These are phyloP conservation scores for Ceratocystis lukuohia DNA, from an alignment of 2,329 filamentous ascomycete genomes.

Conservation along the genomic window DNA sequence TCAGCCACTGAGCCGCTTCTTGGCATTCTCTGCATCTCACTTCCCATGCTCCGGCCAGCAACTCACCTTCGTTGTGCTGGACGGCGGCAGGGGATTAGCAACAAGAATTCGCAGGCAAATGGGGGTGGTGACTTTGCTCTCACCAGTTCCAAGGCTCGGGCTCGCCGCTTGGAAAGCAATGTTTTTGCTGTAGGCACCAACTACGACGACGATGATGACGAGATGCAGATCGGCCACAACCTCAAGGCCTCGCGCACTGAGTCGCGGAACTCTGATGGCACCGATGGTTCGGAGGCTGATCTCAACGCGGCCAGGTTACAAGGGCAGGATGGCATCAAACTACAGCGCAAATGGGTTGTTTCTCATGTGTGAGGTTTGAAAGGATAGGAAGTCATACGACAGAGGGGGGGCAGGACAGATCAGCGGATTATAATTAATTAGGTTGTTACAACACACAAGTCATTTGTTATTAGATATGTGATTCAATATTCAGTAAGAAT, in stretches of 20 bases:
- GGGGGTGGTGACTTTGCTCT: not conserved
- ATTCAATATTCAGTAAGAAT: not conserved
- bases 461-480: slow-evolving; percentile 1
- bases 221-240: slow-evolving; percentile 18
- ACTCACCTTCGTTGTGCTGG: slow-evolving; percentile 9
- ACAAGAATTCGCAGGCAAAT: not conserved
- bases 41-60: slow-evolving; percentile 22
- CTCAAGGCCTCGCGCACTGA: slow-evolving; percentile 15
- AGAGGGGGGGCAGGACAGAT: not conserved
- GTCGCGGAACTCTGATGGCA: slow-evolving; percentile 16
- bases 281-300: slow-evolving; percentile 16
- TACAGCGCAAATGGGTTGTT: slow-evolving; percentile 19
- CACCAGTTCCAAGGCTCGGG: not conserved
- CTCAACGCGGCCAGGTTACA: slow-evolving; percentile 8
- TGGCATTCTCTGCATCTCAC: slow-evolving; percentile 22
- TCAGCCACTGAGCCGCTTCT: slow-evolving; percentile 21
- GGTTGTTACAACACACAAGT: too few relatives aligned
- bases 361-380: slow-evolving; percentile 12
- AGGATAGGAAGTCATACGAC: not conserved
- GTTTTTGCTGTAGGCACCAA: slow-evolving; percentile 18
- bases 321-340: slow-evolving; percentile 14
- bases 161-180: slow-evolving; percentile 6
- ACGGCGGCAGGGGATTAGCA: not conserved
- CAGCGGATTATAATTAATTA: too few relatives aligned
- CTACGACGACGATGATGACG: slow-evolving; percentile 17